Evolutionary conservation across 2,329 filamentous ascomycete species (phyloP).

Genomic region (Paradendryphiella salina): DNA sequence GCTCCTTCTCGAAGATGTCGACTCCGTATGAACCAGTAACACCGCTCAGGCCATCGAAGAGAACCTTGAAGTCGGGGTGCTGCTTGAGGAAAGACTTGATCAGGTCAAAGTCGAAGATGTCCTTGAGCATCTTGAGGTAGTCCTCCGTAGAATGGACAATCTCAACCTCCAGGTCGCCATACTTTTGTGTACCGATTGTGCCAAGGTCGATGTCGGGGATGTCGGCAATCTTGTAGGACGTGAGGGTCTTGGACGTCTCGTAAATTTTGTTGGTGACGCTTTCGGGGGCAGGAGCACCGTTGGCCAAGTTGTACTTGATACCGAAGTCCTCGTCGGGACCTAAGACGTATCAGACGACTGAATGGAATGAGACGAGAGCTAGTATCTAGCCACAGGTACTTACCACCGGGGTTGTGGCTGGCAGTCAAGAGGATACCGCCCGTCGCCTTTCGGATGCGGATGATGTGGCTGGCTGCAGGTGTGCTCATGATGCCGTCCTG

Average conservation of each 20-base stretch:
- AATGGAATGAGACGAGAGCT: too few species aligned
- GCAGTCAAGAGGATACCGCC: slow-evolving; percentile 96
- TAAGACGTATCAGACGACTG: slow-evolving; percentile 43
- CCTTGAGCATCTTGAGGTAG: slow-evolving; percentile 93
- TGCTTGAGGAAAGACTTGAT: slow-evolving; percentile 91
- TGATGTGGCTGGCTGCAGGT: slow-evolving; percentile 92
- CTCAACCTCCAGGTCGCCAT: slow-evolving; percentile 88
- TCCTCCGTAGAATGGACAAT: slow-evolving; percentile 91
- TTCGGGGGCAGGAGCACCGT: slow-evolving; percentile 94
- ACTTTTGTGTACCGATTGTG: slow-evolving; percentile 79
- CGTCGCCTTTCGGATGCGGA: slow-evolving; percentile 90
- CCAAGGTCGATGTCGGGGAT: slow-evolving; percentile 84
- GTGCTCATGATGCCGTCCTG: slow-evolving; percentile 97
- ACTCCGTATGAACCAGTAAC: slow-evolving; percentile 95
- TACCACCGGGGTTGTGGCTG: slow-evolving; percentile 97
- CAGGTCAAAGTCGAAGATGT: slow-evolving; percentile 95
- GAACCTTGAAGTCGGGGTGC: slow-evolving; percentile 91
- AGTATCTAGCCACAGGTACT: slow-evolving; percentile 42
- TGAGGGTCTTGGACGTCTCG: slow-evolving; percentile 85
- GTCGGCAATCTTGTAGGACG: slow-evolving; percentile 87
- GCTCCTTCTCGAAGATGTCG: slow-evolving; percentile 92
- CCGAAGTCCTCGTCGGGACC: slow-evolving; percentile 94
- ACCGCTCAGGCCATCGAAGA: slow-evolving; percentile 92
- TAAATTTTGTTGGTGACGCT: slow-evolving; percentile 98
- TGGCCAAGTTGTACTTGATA: slow-evolving; percentile 99